Evolutionary conservation across 2,329 filamentous ascomycete genomes (phyloP).

Genomic region (Nemania sp.): DNA sequence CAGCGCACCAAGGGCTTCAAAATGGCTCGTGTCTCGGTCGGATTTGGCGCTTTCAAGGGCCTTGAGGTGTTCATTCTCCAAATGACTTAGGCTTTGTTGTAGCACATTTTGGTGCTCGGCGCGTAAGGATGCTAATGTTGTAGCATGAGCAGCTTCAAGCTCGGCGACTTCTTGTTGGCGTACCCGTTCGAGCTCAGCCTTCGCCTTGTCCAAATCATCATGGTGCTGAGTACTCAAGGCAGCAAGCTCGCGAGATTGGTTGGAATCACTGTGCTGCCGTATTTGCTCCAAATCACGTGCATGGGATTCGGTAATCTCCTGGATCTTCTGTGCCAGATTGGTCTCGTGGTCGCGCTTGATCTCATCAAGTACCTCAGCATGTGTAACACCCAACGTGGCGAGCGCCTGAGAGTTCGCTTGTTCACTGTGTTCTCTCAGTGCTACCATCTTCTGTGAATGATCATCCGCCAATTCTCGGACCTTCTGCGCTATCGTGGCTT

Average conservation of each 20-base stretch:
- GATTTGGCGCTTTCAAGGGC: slow-evolving; percentile 32
- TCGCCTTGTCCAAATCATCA: slow-evolving; percentile 18
- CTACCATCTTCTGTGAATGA: slow-evolving; percentile 29
- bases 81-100: slow-evolving; percentile 20
- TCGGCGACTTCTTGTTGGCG: slow-evolving; percentile 19
- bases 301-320: slow-evolving; percentile 29
- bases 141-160: slow-evolving; percentile 24
- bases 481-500: slow-evolving; percentile 19
- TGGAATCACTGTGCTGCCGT: slow-evolving; percentile 24
- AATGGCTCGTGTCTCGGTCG: slow-evolving; percentile 29
- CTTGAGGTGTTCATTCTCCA: slow-evolving; percentile 29
- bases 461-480: slow-evolving; percentile 23
- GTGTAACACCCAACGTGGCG: slow-evolving; percentile 23
- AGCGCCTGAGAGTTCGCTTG: slow-evolving; percentile 27
- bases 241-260: slow-evolving; percentile 27
- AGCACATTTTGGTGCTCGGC: slow-evolving; percentile 29
- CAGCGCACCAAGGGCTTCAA: slow-evolving; percentile 30
- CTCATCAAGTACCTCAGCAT: slow-evolving; percentile 25
- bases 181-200: slow-evolving; percentile 20
- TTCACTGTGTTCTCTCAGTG: slow-evolving; percentile 25
- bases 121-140: slow-evolving; percentile 29
- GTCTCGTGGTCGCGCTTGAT: slow-evolving; percentile 31
- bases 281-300: slow-evolving; percentile 25
- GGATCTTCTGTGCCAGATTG: slow-evolving; percentile 25
- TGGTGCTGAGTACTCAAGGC: slow-evolving; percentile 20